Evolutionary conservation across 305 asterid species (phyloP), one percentile per base, ranked within the genome.

Genomic region (Caryopteris hybrid): DNA sequence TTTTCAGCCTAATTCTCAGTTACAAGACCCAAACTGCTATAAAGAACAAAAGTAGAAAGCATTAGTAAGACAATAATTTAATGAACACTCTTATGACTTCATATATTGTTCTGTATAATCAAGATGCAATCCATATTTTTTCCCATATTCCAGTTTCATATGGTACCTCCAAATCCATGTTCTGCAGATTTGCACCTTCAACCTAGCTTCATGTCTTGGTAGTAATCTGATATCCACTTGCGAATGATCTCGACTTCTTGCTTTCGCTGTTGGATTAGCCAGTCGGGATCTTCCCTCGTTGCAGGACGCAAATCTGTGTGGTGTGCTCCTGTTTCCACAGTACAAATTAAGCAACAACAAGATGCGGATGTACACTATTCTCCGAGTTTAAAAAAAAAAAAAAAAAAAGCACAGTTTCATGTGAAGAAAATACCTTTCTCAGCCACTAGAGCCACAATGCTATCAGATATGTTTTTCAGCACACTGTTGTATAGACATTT

Each of bases 291-390:
- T 29, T 23, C 63, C 34, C 46, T 72, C 17, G 89, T 81, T 23
- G 88, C 86, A 1, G 74, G 47, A 11, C 96, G 84, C 68, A 89
- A 74, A 77, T 89, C 95, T 34, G 85, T 79, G 75, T 89, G 96
- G 78, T 87, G 96, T 39, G 96, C 96, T 33, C 96, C 92, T 89
- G 68, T 59, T 57, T 61, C 22, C 18, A 45, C 11, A 20, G 39
- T 7, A 36, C 41, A 2, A 0, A 36, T 13, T n/a, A n/a, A n/a
- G n/a, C n/a, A n/a, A n/a, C n/a, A n/a, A n/a, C n/a, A n/a, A n/a
- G n/a, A n/a, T n/a, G n/a, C n/a, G n/a, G n/a, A n/a, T n/a, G n/a
- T n/a, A n/a, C n/a, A n/a, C n/a, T n/a, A n/a, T n/a, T n/a, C 29
- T 34, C 9, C 11, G 5, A 12, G 10, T n/a, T n/a, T n/a, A n/a